phyloP scores from a whole-genome alignment of 257 asterid species.

The Paraleonurus japonicus region DNA sequence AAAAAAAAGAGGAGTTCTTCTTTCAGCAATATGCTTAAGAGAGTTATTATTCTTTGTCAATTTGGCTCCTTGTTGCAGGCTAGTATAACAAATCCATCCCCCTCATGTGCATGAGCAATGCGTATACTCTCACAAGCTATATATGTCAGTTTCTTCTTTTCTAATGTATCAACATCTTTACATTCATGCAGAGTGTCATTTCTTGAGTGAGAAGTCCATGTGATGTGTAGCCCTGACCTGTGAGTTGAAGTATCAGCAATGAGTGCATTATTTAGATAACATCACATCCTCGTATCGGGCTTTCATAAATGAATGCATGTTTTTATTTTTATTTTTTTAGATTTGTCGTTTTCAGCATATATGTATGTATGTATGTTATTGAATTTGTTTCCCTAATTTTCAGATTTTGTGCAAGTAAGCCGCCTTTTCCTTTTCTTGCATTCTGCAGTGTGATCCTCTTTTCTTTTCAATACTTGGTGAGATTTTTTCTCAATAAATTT shows the following conservation, averaged over 20 bases:
- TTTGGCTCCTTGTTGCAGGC: slow-evolving; percentile 17
- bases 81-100: not conserved
- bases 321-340: not conserved
- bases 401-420: not conserved
- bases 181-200: not conserved
- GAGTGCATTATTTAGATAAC: not conserved
- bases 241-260: not conserved
- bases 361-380: not conserved
- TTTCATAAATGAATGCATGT: too few species aligned
- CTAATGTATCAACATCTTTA: not conserved
- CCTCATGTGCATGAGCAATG: not conserved
- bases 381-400: not conserved
- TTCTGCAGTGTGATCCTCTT: not conserved
- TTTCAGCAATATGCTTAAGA: slow-evolving; percentile 8
- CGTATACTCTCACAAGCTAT: not conserved
- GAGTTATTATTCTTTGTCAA: slow-evolving; percentile 2
- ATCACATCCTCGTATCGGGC: not conserved
- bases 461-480: too few species aligned
- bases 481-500: not conserved
- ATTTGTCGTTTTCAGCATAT: not conserved
- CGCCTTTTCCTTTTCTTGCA: not conserved
- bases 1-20: slow-evolving; percentile 22
- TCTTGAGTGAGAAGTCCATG: not conserved
- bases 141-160: slow-evolving; percentile 11
- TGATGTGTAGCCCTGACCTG: not conserved